Evolutionary conservation across 2,329 filamentous ascomycete species (phyloP).

Genomic region (Cryphonectria naterciae): DNA sequence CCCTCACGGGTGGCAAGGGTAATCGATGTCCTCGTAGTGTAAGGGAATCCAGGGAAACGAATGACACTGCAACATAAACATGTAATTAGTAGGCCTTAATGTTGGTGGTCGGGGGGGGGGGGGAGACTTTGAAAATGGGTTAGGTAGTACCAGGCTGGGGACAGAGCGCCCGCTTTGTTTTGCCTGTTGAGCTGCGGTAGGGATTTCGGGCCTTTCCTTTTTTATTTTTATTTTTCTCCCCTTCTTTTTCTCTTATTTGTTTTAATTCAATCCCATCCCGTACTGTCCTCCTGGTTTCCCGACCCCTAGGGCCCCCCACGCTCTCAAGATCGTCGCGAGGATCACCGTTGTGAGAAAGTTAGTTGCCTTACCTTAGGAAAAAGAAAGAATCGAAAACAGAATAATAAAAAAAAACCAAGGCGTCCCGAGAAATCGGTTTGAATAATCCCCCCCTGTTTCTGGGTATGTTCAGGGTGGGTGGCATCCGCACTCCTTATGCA

Average conservation of each 20-base stretch:
- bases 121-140: neutral
- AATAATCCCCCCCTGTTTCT: neutral
- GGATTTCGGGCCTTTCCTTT: neutral
- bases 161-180: neutral
- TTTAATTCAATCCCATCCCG: neutral
- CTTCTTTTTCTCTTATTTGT: neutral
- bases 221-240: neutral
- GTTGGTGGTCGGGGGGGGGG: neutral
- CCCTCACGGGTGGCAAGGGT: neutral
- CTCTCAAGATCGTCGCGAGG: neutral
- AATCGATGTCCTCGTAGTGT: neutral
- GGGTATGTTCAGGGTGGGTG: neutral
- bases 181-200: neutral
- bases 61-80: neutral
- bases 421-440: conserved; percentile 11
- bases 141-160: neutral
- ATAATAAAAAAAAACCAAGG: neutral
- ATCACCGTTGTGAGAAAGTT: neutral
- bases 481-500: conserved; percentile 17
- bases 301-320: neutral
- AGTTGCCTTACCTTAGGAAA: neutral
- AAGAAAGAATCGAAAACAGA: neutral
- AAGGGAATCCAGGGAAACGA: neutral
- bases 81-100: neutral
- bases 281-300: neutral